Percentiles rank a stretch among this genome's conserved stretches.
These are phyloP conservation scores for Oropetium thomaeum DNA, from an alignment of 176 grass and related monocot genomes.

Conservation along the genomic window DNA sequence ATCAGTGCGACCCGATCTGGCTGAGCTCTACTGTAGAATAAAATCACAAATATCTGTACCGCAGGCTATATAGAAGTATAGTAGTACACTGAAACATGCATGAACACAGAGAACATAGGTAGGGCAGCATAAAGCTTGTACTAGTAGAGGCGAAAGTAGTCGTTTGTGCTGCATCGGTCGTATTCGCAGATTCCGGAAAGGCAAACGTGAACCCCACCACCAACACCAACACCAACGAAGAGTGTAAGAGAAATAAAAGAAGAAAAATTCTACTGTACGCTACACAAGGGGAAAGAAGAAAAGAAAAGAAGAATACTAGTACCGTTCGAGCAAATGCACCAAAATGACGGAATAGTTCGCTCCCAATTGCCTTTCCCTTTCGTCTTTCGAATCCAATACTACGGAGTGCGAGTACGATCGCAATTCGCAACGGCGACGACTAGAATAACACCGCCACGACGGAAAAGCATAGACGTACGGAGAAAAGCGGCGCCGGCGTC, in stretches of 20 bases:
- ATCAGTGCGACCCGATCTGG: neutral
- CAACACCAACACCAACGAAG: too few species aligned
- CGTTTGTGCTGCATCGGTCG: neutral
- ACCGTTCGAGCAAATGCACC: neutral
- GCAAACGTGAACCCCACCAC: too few species aligned
- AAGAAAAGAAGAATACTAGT: neutral
- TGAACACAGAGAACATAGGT: neutral
- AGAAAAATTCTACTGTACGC: too few species aligned
- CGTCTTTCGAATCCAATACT: neutral
- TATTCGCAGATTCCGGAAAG: neutral
- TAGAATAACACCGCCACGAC: neutral
- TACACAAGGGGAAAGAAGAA: neutral
- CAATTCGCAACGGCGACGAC: neutral
- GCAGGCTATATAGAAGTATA: too few species aligned
- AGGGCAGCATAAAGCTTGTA: too few species aligned
- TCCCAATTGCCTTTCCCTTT: neutral
- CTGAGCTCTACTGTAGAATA: too few species aligned
- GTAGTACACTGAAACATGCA: neutral
- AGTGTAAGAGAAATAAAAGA: too few species aligned
- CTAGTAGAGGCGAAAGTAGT: too few species aligned
- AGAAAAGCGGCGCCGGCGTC: neutral
- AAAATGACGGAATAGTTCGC: neutral
- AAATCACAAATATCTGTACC: neutral
- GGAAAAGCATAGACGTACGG: neutral
- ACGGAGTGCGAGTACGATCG: neutral